A percentile compares a stretch with the other conserved stretches of the same genome.
Conservation (phyloP, 805 yeast species). For the Lipomyces sp. region DNA sequence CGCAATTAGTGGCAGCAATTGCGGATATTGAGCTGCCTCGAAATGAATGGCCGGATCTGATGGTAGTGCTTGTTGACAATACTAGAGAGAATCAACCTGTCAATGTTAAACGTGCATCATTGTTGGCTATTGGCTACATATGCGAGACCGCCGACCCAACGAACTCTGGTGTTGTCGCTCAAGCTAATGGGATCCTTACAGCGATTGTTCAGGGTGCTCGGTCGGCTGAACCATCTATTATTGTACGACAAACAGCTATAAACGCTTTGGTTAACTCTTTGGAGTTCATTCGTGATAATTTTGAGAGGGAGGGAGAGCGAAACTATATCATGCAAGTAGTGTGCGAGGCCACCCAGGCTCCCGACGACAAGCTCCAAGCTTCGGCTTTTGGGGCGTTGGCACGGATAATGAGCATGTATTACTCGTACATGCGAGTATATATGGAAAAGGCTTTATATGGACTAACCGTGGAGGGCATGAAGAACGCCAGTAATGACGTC, state of each 20-base stretch:
- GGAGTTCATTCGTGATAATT: slow-evolving; percentile 85
- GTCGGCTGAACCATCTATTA: slow-evolving; percentile 69
- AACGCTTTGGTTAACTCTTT: slow-evolving; percentile 90
- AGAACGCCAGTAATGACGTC: slow-evolving; percentile 78
- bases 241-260: slow-evolving; percentile 86
- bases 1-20: slow-evolving; percentile 93
- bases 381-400: slow-evolving; percentile 96
- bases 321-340: slow-evolving; percentile 98
- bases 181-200: slow-evolving; percentile 88
- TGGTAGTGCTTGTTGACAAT: slow-evolving; percentile 80
- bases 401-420: slow-evolving; percentile 86
- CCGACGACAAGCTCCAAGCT: slow-evolving; percentile 80
- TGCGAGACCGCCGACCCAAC: slow-evolving; percentile 92
- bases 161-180: slow-evolving; percentile 75
- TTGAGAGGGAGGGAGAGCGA: slow-evolving; percentile 92
- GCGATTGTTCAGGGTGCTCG: slow-evolving; percentile 98
- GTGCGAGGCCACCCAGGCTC: slow-evolving; percentile 97
- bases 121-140: slow-evolving; percentile 90
- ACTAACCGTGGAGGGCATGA: slow-evolving; percentile 90
- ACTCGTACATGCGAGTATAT: slow-evolving; percentile 86
- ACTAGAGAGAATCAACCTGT: slow-evolving; percentile 80
- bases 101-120: slow-evolving; percentile 81
- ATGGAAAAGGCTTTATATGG: slow-evolving; percentile 97
- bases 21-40: slow-evolving; percentile 94
- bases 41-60: slow-evolving; percentile 85